Evolutionary conservation across 2,329 filamentous ascomycete genomes (phyloP), one percentile per base, ranked within the genome.

Genomic region (Fusarium sambucinum): DNA sequence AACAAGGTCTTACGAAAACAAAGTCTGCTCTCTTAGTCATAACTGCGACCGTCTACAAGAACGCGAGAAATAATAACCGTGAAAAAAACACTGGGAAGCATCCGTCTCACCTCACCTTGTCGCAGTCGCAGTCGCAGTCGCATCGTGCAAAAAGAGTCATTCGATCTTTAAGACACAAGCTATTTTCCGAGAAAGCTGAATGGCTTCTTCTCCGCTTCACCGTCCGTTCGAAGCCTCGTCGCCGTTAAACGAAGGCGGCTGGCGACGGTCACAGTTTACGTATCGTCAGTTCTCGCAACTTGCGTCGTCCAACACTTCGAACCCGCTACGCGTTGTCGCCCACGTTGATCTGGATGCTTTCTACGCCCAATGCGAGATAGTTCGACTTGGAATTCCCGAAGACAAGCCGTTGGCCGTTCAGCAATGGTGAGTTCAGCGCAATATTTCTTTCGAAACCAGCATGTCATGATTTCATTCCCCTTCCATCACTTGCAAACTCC

Each of bases 291-390:
- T 98, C 17, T 85, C 88, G 33, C 90, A 94, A 68, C 87, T 98
- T 59, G 87, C 90, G 9, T 85, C 89, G 12, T 93, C 87, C 70
- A 89, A 88, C 33, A 84, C 90, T 0, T 88, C 89, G 11, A 93
- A 89, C 51, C 95, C 95, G 2, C 84, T 99, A 35, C 90, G 96
- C 45, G 92, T 96, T 29, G 89, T 97, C 71, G 93, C 93, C 9
- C 94, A 97, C 78, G 89, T 98, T 67, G 96, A 99, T 75, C 89
- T 99, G 62, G 96, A 99, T 86, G 95, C 95, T 38, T 99, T 99
- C 80, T 99, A 99, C 78, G 92, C 92, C 5, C 96, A 99, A 82
- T 97, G 94, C 77, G 96, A 99, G 80, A 96, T 94, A 86, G 89
- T 97, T 12, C 89, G 96, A 10, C 85, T 98, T 44, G 90, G 89